phyloP scores from a whole-genome alignment of 257 asterid species.

The Primulina tabacum region DNA sequence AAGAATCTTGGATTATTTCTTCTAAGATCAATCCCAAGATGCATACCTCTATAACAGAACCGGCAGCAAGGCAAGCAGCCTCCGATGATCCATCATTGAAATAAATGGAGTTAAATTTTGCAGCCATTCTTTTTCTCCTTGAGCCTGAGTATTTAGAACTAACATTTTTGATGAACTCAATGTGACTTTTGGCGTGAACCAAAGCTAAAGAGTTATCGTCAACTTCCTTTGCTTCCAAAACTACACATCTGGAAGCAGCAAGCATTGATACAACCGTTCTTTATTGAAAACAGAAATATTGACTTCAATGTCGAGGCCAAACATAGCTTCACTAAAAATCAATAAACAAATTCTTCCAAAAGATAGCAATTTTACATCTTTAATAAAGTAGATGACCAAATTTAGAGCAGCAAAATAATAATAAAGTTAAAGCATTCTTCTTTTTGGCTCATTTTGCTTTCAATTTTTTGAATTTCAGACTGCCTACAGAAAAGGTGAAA shows the following conservation, averaged over 20 bases:
- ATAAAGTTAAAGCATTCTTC: constrained; percentile 1
- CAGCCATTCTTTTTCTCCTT: constrained; percentile 44
- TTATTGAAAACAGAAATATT: neutral
- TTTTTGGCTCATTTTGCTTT: neutral
- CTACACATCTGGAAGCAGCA: constrained; percentile 53
- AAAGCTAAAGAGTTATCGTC: constrained; percentile 60
- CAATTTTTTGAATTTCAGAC: neutral
- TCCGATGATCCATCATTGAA: constrained; percentile 85
- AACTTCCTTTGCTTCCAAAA: constrained; percentile 67
- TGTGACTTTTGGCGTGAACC: constrained; percentile 70
- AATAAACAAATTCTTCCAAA: neutral
- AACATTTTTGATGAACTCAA: constrained; percentile 58
- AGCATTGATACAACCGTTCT: neutral
- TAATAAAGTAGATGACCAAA: neutral
- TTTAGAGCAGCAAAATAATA: neutral
- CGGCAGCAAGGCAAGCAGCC: constrained; percentile 92
- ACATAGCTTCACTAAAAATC: constrained; percentile 9
- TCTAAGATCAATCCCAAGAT: constrained; percentile 10
- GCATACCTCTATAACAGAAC: constrained; percentile 81
- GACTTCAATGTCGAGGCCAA: neutral
- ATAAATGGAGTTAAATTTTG: constrained; percentile 70
- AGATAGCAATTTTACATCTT: neutral
- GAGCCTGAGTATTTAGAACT: constrained; percentile 45
- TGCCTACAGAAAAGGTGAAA: constrained; percentile 12
- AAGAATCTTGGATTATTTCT: neutral